A percentile compares a stretch with the other conserved stretches of the same genome.
phyloP scores from a whole-genome alignment of 2,329 filamentous ascomycete species.

The Lojkania enalia region DNA sequence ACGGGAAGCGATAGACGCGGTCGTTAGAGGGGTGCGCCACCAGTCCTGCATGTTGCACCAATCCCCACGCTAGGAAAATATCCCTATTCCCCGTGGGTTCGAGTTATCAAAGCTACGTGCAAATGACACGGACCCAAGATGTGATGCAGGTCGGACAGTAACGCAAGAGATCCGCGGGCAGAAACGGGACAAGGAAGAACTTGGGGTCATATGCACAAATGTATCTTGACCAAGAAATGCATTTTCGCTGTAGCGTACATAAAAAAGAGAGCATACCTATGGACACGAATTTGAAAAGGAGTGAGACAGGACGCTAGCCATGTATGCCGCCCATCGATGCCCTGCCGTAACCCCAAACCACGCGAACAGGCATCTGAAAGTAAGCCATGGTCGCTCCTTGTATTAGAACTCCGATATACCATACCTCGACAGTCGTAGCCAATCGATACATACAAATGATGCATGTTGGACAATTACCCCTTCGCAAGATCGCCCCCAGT shows the following conservation, averaged over 20 bases:
- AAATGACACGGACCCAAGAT: no score
- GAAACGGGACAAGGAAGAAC: no score
- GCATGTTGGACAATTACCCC: conserved; percentile 34
- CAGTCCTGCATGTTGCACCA: no score
- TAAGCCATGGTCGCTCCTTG: conserved; percentile 30
- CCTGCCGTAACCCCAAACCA: conserved; percentile 21
- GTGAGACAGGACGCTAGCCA: conserved; percentile 28
- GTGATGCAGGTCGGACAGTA: no score
- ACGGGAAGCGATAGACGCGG: no score
- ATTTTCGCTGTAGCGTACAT: conserved; percentile 27
- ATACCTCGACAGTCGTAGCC: conserved; percentile 33
- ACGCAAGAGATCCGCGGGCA: no score
- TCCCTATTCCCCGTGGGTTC: no score
- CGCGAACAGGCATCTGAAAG: conserved; percentile 12
- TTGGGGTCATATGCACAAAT: no score
- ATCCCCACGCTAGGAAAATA: no score
- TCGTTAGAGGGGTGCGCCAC: no score
- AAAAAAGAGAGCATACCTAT: conserved; percentile 26
- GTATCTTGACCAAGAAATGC: conserved; percentile 18
- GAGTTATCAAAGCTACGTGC: no score
- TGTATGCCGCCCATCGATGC: conserved; percentile 25
- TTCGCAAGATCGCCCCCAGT: conserved; percentile 27
- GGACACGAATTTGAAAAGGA: conserved; percentile 32
- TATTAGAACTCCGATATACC: conserved; percentile 40
- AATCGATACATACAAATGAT: conserved; percentile 43